Evolutionary conservation across 139 green algal species (phyloP).

Genomic region (Chlamydomonas urium): DNA sequence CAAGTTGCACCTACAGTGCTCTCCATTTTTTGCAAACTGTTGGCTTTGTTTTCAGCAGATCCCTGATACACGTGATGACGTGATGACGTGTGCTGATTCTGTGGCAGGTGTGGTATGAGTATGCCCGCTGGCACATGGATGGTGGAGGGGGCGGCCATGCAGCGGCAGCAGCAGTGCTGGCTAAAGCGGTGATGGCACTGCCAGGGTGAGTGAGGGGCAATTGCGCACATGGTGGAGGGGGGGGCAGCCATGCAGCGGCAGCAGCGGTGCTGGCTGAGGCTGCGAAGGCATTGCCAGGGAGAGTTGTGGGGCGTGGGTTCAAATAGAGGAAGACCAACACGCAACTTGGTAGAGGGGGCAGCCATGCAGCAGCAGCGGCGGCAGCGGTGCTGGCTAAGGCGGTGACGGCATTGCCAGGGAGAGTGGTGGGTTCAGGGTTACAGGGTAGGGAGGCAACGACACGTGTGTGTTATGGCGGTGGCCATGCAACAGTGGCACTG

Average conservation of each 20-base stretch:
- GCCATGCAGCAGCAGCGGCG: conserved; percentile 19
- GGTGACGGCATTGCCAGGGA: too few relatives aligned
- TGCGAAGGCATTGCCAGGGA: conserved; percentile 49
- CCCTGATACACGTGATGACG: not conserved
- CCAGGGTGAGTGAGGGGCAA: too few relatives aligned
- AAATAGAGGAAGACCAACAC: too few relatives aligned
- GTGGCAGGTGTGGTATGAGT: conserved; percentile 59
- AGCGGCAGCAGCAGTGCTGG: conserved; percentile 27
- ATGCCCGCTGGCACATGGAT: conserved; percentile 51
- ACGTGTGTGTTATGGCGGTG: too few relatives aligned
- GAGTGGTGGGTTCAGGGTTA: too few relatives aligned
- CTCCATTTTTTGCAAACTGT: not conserved
- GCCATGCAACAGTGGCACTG: too few relatives aligned
- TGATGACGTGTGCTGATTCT: not conserved
- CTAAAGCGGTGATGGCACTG: conserved; percentile 38
- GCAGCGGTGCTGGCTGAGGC: conserved; percentile 23
- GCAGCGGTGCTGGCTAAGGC: conserved; percentile 23
- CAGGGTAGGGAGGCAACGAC: too few relatives aligned
- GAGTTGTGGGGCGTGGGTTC: too few relatives aligned
- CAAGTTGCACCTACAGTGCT: not conserved
- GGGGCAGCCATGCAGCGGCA: conserved; percentile 22
- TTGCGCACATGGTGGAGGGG: conserved; percentile 19
- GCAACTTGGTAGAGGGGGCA: conserved; percentile 20
- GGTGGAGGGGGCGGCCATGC: conserved; percentile 19
- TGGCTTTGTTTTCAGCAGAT: not conserved